Conservation (phyloP, 208 protist genomes). For the Sergeia podlipaevii region DNA sequence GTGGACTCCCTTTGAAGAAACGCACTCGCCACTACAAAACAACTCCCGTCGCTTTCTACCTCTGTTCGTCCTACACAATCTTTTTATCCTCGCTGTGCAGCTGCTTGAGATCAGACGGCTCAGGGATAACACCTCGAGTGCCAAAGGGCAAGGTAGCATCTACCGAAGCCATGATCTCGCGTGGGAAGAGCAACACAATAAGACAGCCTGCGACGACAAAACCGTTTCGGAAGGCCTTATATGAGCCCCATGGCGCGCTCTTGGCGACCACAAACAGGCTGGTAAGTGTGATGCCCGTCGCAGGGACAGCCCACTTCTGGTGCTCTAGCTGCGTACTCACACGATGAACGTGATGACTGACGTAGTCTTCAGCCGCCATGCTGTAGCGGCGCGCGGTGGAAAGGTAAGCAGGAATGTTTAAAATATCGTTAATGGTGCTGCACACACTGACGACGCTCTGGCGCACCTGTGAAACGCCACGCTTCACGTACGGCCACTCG, state of each 20-base stretch:
- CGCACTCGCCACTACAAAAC: background rate
- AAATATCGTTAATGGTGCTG: constrained; percentile 11
- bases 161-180: constrained; percentile 33
- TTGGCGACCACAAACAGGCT: constrained; percentile 52
- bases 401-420: constrained; percentile 51
- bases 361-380: constrained; percentile 37
- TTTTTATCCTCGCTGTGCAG: constrained; percentile 3
- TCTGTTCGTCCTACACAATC: background rate
- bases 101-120: background rate
- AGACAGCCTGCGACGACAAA: constrained; percentile 29
- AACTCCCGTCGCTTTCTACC: background rate
- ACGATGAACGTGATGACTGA: constrained; percentile 23
- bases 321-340: constrained; percentile 26
- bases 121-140: too few relatives aligned
- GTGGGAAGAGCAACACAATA: constrained; percentile 50
- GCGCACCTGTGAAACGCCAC: constrained; percentile 40
- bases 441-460: constrained; percentile 13
- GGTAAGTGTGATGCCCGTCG: constrained; percentile 31
- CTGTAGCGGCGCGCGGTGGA: constrained; percentile 40
- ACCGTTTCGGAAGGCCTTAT: constrained; percentile 59
- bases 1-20: too few relatives aligned
- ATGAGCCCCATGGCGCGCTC: constrained; percentile 53
- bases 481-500: constrained; percentile 77
- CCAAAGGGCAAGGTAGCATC: constrained; percentile 44
- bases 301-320: constrained; percentile 58